Evolutionary conservation across 148 eudicot species (phyloP).

Genomic region (Nepenthes gracilis): DNA sequence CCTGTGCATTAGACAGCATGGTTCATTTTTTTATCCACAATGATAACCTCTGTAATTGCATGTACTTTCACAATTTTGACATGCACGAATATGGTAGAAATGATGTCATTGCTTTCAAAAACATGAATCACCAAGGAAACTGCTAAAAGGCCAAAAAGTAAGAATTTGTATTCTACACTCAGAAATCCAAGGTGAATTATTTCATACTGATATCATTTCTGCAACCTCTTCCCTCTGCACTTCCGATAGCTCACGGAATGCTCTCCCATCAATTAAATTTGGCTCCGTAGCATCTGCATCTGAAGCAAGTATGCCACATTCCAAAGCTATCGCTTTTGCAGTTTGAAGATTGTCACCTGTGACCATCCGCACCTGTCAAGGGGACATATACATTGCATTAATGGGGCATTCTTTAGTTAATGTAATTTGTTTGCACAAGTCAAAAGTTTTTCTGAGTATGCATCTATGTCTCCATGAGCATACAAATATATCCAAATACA

Average conservation of each 20-base stretch:
- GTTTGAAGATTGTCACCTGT: conserved; percentile 96
- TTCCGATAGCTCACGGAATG: conserved; percentile 61
- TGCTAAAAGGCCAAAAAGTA: neutral
- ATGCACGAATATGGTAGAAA: no score
- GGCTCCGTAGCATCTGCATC: conserved; percentile 74
- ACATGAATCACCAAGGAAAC: neutral
- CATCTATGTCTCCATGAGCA: no score
- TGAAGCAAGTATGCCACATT: conserved; percentile 83
- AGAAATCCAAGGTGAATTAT: neutral
- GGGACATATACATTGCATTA: neutral
- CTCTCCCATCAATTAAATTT: conserved; percentile 79
- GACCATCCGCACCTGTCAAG: conserved; percentile 83
- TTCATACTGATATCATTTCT: conserved; percentile 63
- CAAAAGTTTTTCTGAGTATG: neutral
- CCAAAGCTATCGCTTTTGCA: conserved; percentile 91
- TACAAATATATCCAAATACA: no score
- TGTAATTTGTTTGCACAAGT: neutral
- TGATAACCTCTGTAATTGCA: neutral
- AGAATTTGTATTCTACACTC: neutral
- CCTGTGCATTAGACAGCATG: conserved; percentile 25
- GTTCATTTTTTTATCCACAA: neutral
- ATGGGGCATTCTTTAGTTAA: neutral
- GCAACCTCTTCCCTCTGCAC: conserved; percentile 48
- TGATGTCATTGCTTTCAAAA: no score
- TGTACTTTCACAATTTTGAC: no score